Evolutionary conservation across 768 basidiomycete species (phyloP), one percentile per base, ranked within the genome.

Genomic region (Mycena sanguinolenta): DNA sequence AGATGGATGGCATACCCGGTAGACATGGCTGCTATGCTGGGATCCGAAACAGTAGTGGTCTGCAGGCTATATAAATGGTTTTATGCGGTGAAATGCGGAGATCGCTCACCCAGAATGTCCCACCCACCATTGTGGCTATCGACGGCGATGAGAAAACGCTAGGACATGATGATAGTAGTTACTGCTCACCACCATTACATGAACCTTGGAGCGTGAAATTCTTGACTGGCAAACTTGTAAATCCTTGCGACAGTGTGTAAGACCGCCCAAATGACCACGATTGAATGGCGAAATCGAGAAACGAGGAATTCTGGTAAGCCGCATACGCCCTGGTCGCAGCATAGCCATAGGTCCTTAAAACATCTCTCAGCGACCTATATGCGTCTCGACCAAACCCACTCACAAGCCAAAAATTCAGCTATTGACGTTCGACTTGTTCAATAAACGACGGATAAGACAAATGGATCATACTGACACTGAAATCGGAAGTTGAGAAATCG

Each of bases 291-390:
- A 59, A 72, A 4, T 62, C 16, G 19, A 69, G 63, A 34, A 58
- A 72, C 3, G 9, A 30, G 32, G 39, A 30, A 28, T 38, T 49
- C 6, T 32, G 27, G 67, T 72, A 72, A 19, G 67, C 67, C 5
- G 25, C 27, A 54, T 67, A 72, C 27, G 70, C 70, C 46, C 28
- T n/a, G 28, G 39, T 2, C 8, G 70, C 70, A 50, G 70, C 70
- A 52, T 68, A 62, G 7, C 71, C 71, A 44, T 71, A 67, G 57
- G 59, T 38, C 17, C 70, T 71, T 21, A 32, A 34, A 34, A 3
- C 7, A 13, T 5, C 1, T 36, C 32, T 32, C 36, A n/a, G 32
- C 21, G 30, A 50, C 2, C 10, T 13, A 30, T 50, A 5, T 49
- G 28, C 30, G 23, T 19, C 17, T 14, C 12, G 36, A 36, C 46